Conservation (phyloP, 2,329 filamentous ascomycete genomes). For the Nemania sp. region DNA sequence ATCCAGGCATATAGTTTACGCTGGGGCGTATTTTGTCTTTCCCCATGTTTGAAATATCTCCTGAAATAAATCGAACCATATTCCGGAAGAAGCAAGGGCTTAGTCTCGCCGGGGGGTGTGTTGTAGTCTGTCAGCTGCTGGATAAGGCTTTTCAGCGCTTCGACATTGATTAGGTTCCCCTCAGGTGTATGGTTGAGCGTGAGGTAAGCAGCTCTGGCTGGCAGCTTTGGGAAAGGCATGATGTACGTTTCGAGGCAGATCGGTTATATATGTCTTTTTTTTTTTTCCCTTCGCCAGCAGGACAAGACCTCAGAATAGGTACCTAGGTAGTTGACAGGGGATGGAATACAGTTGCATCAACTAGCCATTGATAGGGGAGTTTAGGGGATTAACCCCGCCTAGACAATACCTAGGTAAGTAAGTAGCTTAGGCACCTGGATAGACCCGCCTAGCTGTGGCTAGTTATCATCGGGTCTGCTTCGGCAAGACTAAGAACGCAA, state of each 20-base stretch:
- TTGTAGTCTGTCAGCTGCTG: conserved; percentile 45
- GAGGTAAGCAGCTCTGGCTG: conserved; percentile 46
- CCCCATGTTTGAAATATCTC: background rate
- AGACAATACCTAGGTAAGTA: background rate
- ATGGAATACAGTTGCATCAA: background rate
- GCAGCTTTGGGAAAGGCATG: conserved; percentile 43
- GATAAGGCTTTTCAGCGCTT: conserved; percentile 44
- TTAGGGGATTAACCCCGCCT: background rate
- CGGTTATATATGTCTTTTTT: no score
- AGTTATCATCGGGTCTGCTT: conserved; percentile 26
- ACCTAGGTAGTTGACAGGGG: background rate
- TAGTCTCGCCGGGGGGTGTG: conserved; percentile 40
- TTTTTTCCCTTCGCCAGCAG: no score
- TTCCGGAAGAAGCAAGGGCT: conserved; percentile 46
- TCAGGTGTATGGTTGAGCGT: conserved; percentile 43
- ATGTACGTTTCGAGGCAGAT: no score
- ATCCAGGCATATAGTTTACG: conserved; percentile 44
- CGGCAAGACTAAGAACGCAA: conserved; percentile 17
- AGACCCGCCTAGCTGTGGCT: conserved; percentile 29
- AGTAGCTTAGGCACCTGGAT: background rate
- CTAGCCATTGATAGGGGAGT: background rate
- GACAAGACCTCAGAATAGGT: no score
- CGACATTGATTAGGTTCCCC: conserved; percentile 47
- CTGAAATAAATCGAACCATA: conserved; percentile 40
- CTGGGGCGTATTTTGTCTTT: background rate